Percentiles rank a stretch among this genome's conserved stretches.
Evolutionary conservation across 768 basidiomycete genomes (phyloP).

Genomic region (Leucocoprinus leucothites): DNA sequence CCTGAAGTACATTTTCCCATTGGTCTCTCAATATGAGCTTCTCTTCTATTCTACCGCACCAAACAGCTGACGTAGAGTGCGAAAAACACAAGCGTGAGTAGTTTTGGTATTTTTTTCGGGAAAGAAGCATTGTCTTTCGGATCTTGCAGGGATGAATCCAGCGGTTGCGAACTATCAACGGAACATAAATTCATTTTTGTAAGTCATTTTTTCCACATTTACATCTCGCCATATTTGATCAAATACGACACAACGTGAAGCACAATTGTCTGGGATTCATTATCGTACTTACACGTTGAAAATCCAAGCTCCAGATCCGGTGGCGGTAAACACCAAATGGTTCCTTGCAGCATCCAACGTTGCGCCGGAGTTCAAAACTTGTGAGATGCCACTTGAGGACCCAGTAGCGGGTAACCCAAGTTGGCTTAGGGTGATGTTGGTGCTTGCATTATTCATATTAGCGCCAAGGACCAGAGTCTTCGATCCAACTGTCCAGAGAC

Average conservation of each 20-base stretch:
- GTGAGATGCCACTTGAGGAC: constrained; percentile 15
- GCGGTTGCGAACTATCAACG: not conserved
- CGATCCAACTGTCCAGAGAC: constrained; percentile 41
- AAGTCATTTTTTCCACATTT: not conserved
- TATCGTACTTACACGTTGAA: constrained; percentile 16
- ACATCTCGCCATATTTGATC: not conserved
- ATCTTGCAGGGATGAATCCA: not conserved
- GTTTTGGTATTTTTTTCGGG: not conserved
- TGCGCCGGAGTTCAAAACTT: constrained; percentile 37
- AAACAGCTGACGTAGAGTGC: not conserved
- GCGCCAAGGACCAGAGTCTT: constrained; percentile 47
- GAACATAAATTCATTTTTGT: not conserved
- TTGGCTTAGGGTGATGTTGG: constrained; percentile 28
- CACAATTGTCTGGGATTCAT: not conserved
- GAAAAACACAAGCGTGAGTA: not conserved
- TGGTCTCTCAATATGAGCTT: not conserved
- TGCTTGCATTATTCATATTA: constrained; percentile 44
- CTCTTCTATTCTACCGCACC: not conserved
- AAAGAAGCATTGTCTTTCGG: constrained; percentile 1
- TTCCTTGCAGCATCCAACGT: constrained; percentile 20
- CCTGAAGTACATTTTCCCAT: not conserved
- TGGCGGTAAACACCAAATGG: constrained; percentile 32
- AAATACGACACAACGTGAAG: not conserved
- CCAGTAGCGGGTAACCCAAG: constrained; percentile 22
- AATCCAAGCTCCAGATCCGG: constrained; percentile 40